Evolutionary conservation across 2,329 filamentous ascomycete species (phyloP).

Genomic region (Cladophialophora carrionii): DNA sequence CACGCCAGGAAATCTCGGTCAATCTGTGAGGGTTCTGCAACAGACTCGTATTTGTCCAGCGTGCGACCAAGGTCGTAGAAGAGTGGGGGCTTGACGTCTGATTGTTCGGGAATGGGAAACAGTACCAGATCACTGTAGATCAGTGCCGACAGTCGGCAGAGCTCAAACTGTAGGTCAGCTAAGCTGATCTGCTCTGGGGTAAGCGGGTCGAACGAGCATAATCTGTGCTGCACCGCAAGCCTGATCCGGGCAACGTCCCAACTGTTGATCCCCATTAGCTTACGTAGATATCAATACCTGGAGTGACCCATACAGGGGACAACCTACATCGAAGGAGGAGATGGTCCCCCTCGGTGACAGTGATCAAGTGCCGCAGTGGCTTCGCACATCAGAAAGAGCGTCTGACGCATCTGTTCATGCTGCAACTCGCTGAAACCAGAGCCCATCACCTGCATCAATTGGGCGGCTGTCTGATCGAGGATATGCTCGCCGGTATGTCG

Average conservation of each 20-base stretch:
- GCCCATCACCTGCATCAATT: conserved; percentile 9
- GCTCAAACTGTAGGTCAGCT: conserved; percentile 5
- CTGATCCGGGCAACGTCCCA: conserved; percentile 10
- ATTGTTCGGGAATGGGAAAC: conserved; percentile 3
- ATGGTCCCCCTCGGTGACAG: conserved; percentile 10
- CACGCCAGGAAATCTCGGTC: not conserved
- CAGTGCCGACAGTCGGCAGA: conserved; percentile 8
- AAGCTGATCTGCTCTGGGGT: not conserved
- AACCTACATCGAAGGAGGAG: not conserved
- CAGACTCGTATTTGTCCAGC: conserved; percentile 3
- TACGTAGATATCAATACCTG: not conserved
- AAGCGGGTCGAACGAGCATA: conserved; percentile 7
- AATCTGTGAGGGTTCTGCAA: not conserved
- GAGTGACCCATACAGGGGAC: not conserved
- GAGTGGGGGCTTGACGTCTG: not conserved
- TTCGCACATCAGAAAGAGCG: conserved; percentile 11
- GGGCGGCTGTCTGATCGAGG: conserved; percentile 6
- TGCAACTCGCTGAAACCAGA: conserved; percentile 9
- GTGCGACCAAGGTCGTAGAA: not conserved
- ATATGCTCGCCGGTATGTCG: conserved; percentile 12
- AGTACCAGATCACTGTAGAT: conserved; percentile 11
- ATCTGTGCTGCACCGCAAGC: conserved; percentile 8
- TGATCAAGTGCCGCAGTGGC: conserved; percentile 10
- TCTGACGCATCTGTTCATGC: conserved; percentile 7
- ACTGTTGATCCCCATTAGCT: not conserved